A percentile compares a stretch with the other conserved stretches of the same genome.
Evolutionary conservation across 805 yeast genomes (phyloP).

Genomic region (Vanderwaltozyma tropicalis): DNA sequence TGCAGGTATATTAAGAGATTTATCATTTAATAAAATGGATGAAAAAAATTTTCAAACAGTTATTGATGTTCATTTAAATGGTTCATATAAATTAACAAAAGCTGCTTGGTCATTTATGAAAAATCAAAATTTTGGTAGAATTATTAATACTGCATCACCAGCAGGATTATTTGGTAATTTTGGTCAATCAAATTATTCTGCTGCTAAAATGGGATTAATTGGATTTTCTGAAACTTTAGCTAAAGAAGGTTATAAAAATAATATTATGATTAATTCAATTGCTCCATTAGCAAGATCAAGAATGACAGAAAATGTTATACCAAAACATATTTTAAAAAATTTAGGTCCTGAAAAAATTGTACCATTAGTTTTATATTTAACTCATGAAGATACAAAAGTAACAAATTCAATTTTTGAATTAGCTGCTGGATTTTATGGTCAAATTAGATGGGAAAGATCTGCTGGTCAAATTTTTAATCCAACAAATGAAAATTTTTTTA

Average conservation of each 20-base stretch:
- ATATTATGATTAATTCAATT: conserved; percentile 75
- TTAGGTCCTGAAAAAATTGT: conserved; percentile 82
- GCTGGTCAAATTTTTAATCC: conserved; percentile 79
- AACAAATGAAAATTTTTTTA: conserved; percentile 45
- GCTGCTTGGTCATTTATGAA: conserved; percentile 91
- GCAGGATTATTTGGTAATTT: conserved; percentile 96
- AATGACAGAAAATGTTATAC: conserved; percentile 88
- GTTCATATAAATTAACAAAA: conserved; percentile 72
- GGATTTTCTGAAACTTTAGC: conserved; percentile 93
- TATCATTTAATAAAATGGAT: conserved; percentile 77
- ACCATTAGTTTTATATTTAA: conserved; percentile 76
- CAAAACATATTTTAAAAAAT: conserved; percentile 71
- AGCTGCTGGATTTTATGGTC: conserved; percentile 90
- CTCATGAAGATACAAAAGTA: conserved; percentile 53
- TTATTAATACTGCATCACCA: conserved; percentile 90
- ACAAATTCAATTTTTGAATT: conserved; percentile 78
- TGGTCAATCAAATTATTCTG: conserved; percentile 93
- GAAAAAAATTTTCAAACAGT: conserved; percentile 72
- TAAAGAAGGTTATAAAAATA: conserved; percentile 81
- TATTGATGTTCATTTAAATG: conserved; percentile 78
- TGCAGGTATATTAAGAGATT: conserved; percentile 90
- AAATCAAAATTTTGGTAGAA: conserved; percentile 77
- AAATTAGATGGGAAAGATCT: conserved; percentile 90
- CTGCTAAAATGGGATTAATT: conserved; percentile 82
- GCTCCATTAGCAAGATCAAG: conserved; percentile 94